Conservation (phyloP, 352 stramenopile species). For the Globisporangium carolinianum region DNA sequence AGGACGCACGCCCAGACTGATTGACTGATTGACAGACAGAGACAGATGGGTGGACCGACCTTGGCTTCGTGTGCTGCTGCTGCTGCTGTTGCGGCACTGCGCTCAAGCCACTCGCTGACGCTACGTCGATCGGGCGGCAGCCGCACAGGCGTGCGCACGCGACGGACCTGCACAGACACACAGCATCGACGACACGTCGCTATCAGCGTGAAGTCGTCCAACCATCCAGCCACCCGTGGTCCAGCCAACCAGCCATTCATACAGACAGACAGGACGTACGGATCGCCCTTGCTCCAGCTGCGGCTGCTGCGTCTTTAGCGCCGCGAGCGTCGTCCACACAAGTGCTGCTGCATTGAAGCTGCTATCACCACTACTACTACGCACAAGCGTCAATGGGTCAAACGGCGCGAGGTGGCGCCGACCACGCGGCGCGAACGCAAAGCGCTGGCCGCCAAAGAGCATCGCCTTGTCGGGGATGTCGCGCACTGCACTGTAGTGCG, state of each 20-base stretch:
- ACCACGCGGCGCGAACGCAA: slow-evolving; percentile 40
- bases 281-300: neutral
- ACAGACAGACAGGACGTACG: neutral
- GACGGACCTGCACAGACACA: slow-evolving; percentile 17
- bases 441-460: slow-evolving; percentile 70
- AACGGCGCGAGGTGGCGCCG: slow-evolving; percentile 32
- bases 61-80: slow-evolving; percentile 9
- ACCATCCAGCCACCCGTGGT: neutral
- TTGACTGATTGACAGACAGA: neutral
- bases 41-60: slow-evolving; percentile 7
- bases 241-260: too few relatives aligned
- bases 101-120: slow-evolving; percentile 28
- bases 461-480: slow-evolving; percentile 72
- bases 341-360: neutral
- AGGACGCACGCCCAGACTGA: too few relatives aligned
- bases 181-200: neutral
- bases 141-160: slow-evolving; percentile 31
- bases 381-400: slow-evolving; percentile 24
- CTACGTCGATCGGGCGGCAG: slow-evolving; percentile 24
- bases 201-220: neutral
- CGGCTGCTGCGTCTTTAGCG: slow-evolving; percentile 3
- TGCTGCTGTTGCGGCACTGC: slow-evolving; percentile 1
- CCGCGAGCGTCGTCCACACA: slow-evolving; percentile 7
- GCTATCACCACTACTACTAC: slow-evolving; percentile 9
- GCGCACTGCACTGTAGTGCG: slow-evolving; percentile 40